Evolutionary conservation across 768 basidiomycete species (phyloP).

Genomic region (Asterophora lycoperdoides): DNA sequence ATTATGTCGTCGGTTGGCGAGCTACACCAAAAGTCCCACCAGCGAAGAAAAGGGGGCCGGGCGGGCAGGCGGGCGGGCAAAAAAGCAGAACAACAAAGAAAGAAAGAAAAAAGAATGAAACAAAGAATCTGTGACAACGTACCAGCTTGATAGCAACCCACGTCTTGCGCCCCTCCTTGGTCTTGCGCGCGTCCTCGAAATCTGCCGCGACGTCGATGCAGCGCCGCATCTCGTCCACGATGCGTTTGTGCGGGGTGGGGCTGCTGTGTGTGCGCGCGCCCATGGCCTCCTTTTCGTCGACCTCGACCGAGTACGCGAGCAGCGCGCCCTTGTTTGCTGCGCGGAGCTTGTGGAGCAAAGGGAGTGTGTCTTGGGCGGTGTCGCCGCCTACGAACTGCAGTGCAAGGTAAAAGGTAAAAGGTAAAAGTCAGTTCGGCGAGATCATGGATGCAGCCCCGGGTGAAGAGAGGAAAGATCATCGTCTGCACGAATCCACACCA

Average conservation of each 20-base stretch:
- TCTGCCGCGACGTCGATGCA: conserved; percentile 77
- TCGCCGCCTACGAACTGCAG: conserved; percentile 86
- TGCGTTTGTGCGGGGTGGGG: conserved; percentile 46
- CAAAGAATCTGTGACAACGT: too few relatives aligned
- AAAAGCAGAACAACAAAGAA: too few relatives aligned
- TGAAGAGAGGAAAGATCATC: too few relatives aligned
- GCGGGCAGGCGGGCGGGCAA: too few relatives aligned
- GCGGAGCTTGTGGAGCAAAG: conserved; percentile 60
- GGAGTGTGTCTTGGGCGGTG: conserved; percentile 62
- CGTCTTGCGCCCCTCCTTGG: conserved; percentile 46
- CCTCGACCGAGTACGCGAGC: conserved; percentile 85
- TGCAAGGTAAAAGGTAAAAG: too few relatives aligned
- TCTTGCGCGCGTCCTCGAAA: conserved; percentile 57
- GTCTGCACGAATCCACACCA: too few relatives aligned
- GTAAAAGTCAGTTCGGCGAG: too few relatives aligned
- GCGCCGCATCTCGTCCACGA: conserved; percentile 70
- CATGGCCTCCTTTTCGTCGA: conserved; percentile 55
- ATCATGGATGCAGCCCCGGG: too few relatives aligned
- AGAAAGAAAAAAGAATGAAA: too few relatives aligned
- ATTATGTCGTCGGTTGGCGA: too few relatives aligned
- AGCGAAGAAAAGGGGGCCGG: too few relatives aligned
- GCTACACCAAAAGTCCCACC: too few relatives aligned
- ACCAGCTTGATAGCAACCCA: conserved; percentile 88
- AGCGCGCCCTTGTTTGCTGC: conserved; percentile 68
- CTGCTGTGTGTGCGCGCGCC: conserved; percentile 17